A percentile compares a stretch with the other conserved stretches of the same genome.
phyloP scores from a whole-genome alignment of 148 eudicot species.

The Limonium bicolor region DNA sequence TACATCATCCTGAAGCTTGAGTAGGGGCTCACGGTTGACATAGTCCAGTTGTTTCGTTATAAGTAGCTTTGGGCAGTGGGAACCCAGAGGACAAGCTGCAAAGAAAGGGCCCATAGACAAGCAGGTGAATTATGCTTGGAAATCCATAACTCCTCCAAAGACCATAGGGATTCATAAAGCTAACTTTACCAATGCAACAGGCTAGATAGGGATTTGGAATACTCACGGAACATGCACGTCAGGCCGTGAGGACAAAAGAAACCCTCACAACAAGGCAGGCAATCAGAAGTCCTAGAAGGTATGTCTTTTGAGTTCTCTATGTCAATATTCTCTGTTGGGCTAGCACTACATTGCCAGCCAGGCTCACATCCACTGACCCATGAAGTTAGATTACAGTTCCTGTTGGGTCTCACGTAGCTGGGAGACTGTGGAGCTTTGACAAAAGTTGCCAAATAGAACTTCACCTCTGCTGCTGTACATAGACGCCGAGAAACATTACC shows the following conservation, averaged over 20 bases:
- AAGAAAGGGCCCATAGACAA: background rate
- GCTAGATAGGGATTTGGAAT: background rate
- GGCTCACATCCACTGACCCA: slow-evolving; percentile 34
- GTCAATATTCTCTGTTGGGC: background rate
- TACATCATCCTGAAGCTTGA: background rate
- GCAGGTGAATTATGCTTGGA: background rate
- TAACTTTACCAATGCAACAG: background rate
- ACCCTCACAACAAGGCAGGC: slow-evolving; percentile 27
- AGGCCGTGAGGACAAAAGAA: slow-evolving; percentile 40
- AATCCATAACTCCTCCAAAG: background rate
- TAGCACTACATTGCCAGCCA: slow-evolving; percentile 31
- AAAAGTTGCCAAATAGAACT: slow-evolving; percentile 11
- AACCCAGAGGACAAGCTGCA: slow-evolving; percentile 89
- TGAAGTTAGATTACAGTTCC: slow-evolving; percentile 23
- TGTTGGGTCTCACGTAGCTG: slow-evolving; percentile 9
- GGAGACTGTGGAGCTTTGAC: background rate
- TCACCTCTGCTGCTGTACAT: slow-evolving; percentile 23
- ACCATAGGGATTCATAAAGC: slow-evolving; percentile 2
- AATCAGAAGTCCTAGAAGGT: slow-evolving; percentile 19
- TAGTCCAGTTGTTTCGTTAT: slow-evolving; percentile 37
- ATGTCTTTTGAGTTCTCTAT: background rate
- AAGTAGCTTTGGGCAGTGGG: slow-evolving; percentile 67
- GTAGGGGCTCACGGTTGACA: slow-evolving; percentile 73
- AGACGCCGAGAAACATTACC: slow-evolving; percentile 17
- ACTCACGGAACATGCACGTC: slow-evolving; percentile 43